These are phyloP conservation scores for Arachis monticola DNA, from an alignment of 331 rosid species.

Conservation along the genomic window DNA sequence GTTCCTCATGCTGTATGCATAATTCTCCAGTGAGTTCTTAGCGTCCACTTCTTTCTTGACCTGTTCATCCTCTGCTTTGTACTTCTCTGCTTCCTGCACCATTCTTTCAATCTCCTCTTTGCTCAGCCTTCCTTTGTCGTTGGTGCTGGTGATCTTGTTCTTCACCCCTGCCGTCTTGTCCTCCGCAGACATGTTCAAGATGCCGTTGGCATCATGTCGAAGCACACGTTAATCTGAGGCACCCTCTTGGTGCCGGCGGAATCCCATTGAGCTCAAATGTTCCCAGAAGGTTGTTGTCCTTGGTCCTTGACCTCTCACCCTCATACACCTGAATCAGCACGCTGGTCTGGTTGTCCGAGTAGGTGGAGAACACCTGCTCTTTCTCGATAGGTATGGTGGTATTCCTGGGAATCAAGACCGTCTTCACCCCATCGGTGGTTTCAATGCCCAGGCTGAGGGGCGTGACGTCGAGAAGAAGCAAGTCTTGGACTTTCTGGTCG, in stretches of 20 bases:
- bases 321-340: conserved; percentile 1
- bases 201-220: conserved; percentile 2
- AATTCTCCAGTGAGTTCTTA: neutral
- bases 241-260: neutral
- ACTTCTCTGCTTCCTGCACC: neutral
- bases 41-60: conserved; percentile 1
- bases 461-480: neutral
- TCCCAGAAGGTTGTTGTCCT: neutral
- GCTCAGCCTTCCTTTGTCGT: neutral
- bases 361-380: neutral
- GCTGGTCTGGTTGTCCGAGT: neutral
- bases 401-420: neutral
- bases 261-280: neutral
- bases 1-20: conserved; percentile 4
- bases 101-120: conserved; percentile 2
- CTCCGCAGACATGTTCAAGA: neutral
- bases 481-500: neutral
- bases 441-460: neutral
- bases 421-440: neutral
- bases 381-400: conserved; percentile 6
- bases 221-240: conserved; percentile 1
- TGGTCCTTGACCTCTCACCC: conserved; percentile 6
- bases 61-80: conserved; percentile 5
- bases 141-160: conserved; percentile 8
- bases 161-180: conserved; percentile 16